A percentile compares a stretch with the other conserved stretches of the same genome.
These are phyloP conservation scores for Nigrospora sphaerica DNA, from an alignment of 2,329 filamentous ascomycete genomes.

Conservation along the genomic window DNA sequence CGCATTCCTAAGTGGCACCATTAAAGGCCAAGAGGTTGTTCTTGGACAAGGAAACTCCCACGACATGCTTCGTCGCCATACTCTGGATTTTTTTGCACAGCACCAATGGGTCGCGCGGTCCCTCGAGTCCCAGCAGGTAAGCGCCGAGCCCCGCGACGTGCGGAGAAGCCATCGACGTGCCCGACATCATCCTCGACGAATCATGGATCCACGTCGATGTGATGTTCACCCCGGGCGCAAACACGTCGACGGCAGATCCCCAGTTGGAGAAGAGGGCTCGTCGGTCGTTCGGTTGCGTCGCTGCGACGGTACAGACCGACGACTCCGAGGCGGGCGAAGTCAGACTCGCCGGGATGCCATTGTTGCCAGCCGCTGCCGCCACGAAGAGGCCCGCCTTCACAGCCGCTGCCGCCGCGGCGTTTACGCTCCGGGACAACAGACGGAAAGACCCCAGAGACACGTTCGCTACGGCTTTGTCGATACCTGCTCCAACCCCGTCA, in stretches of 20 bases:
- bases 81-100: constrained; percentile 16
- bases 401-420: constrained; percentile 32
- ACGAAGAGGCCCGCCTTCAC: constrained; percentile 32
- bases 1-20: constrained; percentile 1
- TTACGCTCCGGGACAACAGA: constrained; percentile 23
- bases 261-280: constrained; percentile 13
- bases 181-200: constrained; percentile 31
- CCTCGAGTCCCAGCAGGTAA: constrained; percentile 40
- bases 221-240: constrained; percentile 32
- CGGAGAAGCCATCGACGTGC: constrained; percentile 36
- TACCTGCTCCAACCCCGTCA: constrained; percentile 12
- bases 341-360: constrained; percentile 10
- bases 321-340: constrained; percentile 21
- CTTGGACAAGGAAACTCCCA: constrained; percentile 9
- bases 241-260: constrained; percentile 30
- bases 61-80: constrained; percentile 11
- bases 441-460: constrained; percentile 33
- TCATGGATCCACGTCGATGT: constrained; percentile 29
- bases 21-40: constrained; percentile 18
- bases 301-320: constrained; percentile 26
- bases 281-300: constrained; percentile 13
- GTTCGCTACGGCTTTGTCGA: constrained; percentile 31
- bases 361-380: constrained; percentile 40
- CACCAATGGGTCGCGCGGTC: constrained; percentile 18
- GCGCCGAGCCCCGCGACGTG: constrained; percentile 34